Evolutionary conservation across 306 rosid genomes (phyloP).

Genomic region (Ormosia emarginata): DNA sequence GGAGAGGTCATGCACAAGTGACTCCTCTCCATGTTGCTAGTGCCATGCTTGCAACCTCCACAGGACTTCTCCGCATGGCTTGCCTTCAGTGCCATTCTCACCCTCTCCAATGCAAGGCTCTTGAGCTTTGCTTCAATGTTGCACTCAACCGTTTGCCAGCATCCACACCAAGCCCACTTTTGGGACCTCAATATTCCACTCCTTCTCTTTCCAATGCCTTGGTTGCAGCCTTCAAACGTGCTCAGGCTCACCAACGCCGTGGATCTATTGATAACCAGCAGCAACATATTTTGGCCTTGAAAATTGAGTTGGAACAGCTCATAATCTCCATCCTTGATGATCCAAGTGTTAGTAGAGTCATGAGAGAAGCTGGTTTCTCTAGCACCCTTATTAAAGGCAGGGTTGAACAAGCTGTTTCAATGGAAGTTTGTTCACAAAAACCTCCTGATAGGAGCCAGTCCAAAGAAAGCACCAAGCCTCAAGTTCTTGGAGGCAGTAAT

Average conservation of each 20-base stretch:
- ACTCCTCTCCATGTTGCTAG: slow-evolving; percentile 96
- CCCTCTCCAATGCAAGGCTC: slow-evolving; percentile 91
- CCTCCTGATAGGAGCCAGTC: slow-evolving; percentile 15
- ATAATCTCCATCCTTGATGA: slow-evolving; percentile 81
- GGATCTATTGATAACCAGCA: slow-evolving; percentile 85
- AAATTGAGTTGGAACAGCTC: slow-evolving; percentile 81
- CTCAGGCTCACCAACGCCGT: slow-evolving; percentile 92
- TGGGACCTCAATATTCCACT: slow-evolving; percentile 59
- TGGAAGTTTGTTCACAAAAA: slow-evolving; percentile 51
- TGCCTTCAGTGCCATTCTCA: slow-evolving; percentile 84
- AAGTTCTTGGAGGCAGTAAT: slow-evolving; percentile 18
- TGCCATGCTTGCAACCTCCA: slow-evolving; percentile 74
- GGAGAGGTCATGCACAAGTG: slow-evolving; percentile 88
- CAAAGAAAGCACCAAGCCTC: slow-evolving; percentile 43
- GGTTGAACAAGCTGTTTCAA: slow-evolving; percentile 67
- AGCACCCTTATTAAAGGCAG: slow-evolving; percentile 64
- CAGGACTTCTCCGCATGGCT: slow-evolving; percentile 71
- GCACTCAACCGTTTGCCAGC: slow-evolving; percentile 89
- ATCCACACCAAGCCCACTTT: slow-evolving; percentile 58
- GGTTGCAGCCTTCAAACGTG: slow-evolving; percentile 90
- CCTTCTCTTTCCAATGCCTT: slow-evolving; percentile 85
- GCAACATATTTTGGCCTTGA: slow-evolving; percentile 74
- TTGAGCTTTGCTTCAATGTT: slow-evolving; percentile 91
- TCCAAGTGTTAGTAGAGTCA: slow-evolving; percentile 91
- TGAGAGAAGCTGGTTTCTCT: slow-evolving; percentile 95